Evolutionary conservation across 306 rosid species (phyloP).

Genomic region (Trichosanthes cucumerina): DNA sequence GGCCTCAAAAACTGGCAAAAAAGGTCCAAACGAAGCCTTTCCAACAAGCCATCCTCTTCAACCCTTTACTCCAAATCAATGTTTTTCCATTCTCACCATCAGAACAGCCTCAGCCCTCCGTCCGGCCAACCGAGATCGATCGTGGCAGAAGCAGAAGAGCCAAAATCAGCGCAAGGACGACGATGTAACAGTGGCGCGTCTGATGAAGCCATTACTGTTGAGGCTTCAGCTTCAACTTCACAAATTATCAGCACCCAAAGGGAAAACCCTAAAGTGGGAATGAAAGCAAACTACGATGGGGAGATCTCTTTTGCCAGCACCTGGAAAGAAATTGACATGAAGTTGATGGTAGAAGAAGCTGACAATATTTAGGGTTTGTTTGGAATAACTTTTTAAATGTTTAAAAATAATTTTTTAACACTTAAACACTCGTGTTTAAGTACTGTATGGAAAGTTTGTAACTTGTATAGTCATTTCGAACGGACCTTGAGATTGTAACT

Average conservation of each 20-base stretch:
- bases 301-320: not conserved
- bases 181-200: not conserved
- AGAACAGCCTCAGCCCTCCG: not conserved
- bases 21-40: constrained; percentile 25
- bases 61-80: not conserved
- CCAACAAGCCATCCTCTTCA: not conserved
- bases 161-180: not conserved
- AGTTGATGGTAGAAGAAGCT: not conserved
- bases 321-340: not conserved
- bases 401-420: too few species aligned
- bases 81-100: not conserved
- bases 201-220: not conserved
- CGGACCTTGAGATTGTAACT: too few species aligned
- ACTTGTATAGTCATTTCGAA: too few species aligned
- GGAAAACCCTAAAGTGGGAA: not conserved
- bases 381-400: too few species aligned
- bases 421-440: too few species aligned
- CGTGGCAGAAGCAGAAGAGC: not conserved
- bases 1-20: constrained; percentile 52
- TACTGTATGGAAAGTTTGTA: too few species aligned
- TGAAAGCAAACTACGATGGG: not conserved
- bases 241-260: not conserved
- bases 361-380: too few species aligned
- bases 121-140: not conserved
- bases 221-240: not conserved